These are phyloP conservation scores for Coniella lustricola DNA, from an alignment of 2,329 filamentous ascomycete species.

Conservation along the genomic window DNA sequence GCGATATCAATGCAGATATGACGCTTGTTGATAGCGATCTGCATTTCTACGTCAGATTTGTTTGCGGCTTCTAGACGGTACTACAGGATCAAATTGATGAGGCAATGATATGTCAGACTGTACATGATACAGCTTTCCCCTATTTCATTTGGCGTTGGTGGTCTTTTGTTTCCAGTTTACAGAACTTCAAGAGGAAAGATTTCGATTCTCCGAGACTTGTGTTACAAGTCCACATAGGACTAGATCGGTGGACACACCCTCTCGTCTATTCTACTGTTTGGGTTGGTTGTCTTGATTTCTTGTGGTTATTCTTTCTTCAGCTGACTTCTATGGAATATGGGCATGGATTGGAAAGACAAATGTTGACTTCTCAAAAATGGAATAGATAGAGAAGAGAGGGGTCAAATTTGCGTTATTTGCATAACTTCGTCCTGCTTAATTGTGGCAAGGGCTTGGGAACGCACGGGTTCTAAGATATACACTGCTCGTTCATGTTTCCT, in stretches of 20 bases:
- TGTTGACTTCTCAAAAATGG: conserved; percentile 4
- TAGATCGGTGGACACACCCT: not conserved
- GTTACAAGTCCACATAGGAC: conserved; percentile 2
- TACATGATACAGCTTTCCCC: conserved; percentile 10
- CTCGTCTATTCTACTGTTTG: too few species aligned
- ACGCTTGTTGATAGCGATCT: conserved; percentile 5
- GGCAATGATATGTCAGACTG: conserved; percentile 15
- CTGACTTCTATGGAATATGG: conserved; percentile 6
- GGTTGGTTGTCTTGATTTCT: conserved; percentile 1
- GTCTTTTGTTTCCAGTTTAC: conserved; percentile 9
- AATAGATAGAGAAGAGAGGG: conserved; percentile 13
- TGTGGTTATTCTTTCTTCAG: not conserved
- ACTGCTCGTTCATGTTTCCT: too few species aligned
- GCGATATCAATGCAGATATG: conserved; percentile 3
- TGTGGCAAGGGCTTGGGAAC: too few species aligned
- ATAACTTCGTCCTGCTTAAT: not conserved
- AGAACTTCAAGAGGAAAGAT: conserved; percentile 15
- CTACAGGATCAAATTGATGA: conserved; percentile 12
- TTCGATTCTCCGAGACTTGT: conserved; percentile 6
- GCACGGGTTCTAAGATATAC: too few species aligned
- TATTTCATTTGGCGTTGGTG: conserved; percentile 14
- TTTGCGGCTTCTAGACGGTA: conserved; percentile 7
- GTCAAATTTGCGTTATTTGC: not conserved
- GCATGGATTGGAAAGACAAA: conserved; percentile 16
- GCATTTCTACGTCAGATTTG: conserved; percentile 10